Evolutionary conservation across 1,284 basidiomycete species (phyloP), one percentile per base, ranked within the genome.

Genomic region (Ganoderma lucidum): DNA sequence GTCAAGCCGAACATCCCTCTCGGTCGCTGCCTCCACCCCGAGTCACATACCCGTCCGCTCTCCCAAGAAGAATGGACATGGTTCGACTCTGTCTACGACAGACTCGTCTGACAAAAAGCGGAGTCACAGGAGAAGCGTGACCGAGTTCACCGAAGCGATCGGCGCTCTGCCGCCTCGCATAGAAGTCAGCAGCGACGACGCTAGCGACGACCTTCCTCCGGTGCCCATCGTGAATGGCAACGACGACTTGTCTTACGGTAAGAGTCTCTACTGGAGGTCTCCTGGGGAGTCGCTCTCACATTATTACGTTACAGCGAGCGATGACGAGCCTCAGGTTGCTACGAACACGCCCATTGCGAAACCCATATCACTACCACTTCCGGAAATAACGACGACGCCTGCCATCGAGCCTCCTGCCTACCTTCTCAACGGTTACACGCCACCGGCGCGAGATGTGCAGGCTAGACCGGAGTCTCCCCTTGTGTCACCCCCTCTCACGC

Each of bases 21-120:
- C 69, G 2, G 48, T 64, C 8, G 4, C 23, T 28, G 37, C 64
- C 2, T 51, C 51, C 3, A 67, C 62, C 9, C 64, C 66, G 2
- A 86, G 85, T 65, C 80, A 83, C 39, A 85, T 88, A 64, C 86
- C 86, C n/a, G 79, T 86, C 5, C 80, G 81, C 19, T 81, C 84
- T 14, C 79, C 81, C 12, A 66, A 70, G 39, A 76, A 76, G 69
- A 66, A 68, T 10, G 67, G 35, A 10, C 59, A 65, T 8, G 58
- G 39, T 23, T n/a, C 71, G 39, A 62, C 70, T 2, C 35, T 51
- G 1, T 67, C 71, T n/a, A 19, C 48, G 14, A 30, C 61, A 23
- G 63, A 44, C 37, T 59, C 62, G 5, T 65, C 67, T 37, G 71
- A 69, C 62, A 66, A 67, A 53, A 76, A 68, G 69, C 76, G 23